Evolutionary conservation across 306 rosid genomes (phyloP), one percentile per base, ranked within the genome.

Genomic region (Luffa acutangula): DNA sequence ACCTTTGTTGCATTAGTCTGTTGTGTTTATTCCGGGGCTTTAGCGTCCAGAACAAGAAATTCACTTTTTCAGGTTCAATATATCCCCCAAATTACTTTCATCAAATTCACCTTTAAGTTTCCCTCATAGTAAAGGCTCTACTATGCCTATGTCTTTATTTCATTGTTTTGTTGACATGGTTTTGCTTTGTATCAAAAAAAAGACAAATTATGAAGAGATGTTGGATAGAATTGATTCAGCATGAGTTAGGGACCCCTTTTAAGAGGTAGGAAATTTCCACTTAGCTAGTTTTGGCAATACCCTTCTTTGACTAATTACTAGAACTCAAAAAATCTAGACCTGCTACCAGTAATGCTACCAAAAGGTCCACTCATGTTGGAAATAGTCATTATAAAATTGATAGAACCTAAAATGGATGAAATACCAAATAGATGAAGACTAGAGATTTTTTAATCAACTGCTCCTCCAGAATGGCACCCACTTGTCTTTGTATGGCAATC

Each of bases 381-480:
- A 17, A 17, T 53, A 17, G 58, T 53, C 58, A 0, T 15, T 17
- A 53, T 53, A 17, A 17, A 53, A 76, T 49, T 53, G 34, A 76
- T 36, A 76, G 81, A 39, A 42, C 58, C 73, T 78, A 43, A 78
- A 78, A 78, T 78, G 74, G 81, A 62, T 78, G 81, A 45, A 78
- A 78, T 39, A 62, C 59, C 45, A 31, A 7, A 78, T 65, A 41
- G 75, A 64, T 79, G 75, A 79, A 64, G 75, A 78, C 70, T 78
- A 78, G 54, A 78, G 59, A 59, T 78, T 78, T 6, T 14, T 59
- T 2, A 78, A 78, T 57, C 80, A 78, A 78, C 39, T 39, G 72
- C 56, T 60, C 80, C 36, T 59, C 78, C 62, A 52, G 62, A 75
- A 75, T 75, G 62, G 78, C 78, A 25, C 31, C 0, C 31, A 25